Conservation (phyloP, 1,284 basidiomycete genomes). For the Flammula alnicola region DNA sequence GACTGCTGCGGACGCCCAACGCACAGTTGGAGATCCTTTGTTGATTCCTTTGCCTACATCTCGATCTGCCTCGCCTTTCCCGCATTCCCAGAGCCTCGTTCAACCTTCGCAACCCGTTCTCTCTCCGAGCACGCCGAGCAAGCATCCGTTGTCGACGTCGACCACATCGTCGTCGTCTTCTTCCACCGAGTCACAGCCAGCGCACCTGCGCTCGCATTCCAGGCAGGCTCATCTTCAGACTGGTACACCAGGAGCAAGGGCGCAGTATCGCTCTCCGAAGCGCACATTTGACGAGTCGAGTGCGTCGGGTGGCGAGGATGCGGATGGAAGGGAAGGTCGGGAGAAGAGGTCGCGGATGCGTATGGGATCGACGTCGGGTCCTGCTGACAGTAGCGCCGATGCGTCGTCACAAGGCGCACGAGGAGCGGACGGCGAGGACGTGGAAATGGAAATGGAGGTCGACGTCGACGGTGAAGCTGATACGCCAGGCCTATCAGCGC, state of each 20-base stretch:
- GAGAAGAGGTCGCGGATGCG: conserved; percentile 21
- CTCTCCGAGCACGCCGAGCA: not conserved
- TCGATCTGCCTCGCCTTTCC: conserved; percentile 22
- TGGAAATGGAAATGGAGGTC: conserved; percentile 21
- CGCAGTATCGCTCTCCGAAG: conserved; percentile 55
- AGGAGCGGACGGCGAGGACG: conserved; percentile 5
- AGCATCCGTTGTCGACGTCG: conserved; percentile 4
- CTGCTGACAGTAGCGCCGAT: not conserved
- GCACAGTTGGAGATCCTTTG: conserved; percentile 18
- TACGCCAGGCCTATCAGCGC: conserved; percentile 24
- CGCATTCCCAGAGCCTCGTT: not conserved
- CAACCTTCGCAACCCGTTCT: not conserved
- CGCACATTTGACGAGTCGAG: conserved; percentile 67
- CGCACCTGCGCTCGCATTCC: conserved; percentile 17
- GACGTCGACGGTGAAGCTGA: conserved; percentile 20
- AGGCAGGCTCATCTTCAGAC: conserved; percentile 13
- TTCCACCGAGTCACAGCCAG: conserved; percentile 5
- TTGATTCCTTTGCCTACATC: conserved; percentile 28
- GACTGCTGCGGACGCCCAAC: not conserved
- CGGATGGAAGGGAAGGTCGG: conserved; percentile 7
- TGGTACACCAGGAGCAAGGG: conserved; percentile 5
- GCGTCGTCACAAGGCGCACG: too few relatives aligned
- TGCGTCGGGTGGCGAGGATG: conserved; percentile 30
- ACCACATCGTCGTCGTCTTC: conserved; percentile 8
- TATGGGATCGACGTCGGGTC: conserved; percentile 10